These are phyloP conservation scores for Exophiala oligosperma DNA, from an alignment of 2,329 filamentous ascomycete species.

Conservation along the genomic window DNA sequence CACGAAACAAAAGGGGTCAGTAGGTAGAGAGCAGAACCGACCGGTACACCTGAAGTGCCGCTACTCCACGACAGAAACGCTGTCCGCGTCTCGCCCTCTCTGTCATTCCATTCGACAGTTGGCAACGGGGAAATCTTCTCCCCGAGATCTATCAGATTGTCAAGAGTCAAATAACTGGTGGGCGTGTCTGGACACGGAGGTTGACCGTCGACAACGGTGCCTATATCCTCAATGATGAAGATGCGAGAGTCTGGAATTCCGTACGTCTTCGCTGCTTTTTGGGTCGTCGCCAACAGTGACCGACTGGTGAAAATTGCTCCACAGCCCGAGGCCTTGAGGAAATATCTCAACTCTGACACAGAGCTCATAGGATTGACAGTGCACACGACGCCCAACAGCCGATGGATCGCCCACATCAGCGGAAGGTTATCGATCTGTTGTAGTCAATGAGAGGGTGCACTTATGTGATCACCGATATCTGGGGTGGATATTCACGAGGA, in stretches of 20 bases:
- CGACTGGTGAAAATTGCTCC: constrained; percentile 71
- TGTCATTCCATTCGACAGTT: constrained; percentile 40
- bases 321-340: constrained; percentile 67
- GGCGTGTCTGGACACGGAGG: not conserved
- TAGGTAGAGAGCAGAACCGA: too few species aligned
- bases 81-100: constrained; percentile 56
- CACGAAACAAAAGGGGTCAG: too few species aligned
- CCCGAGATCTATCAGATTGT: not conserved
- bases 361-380: constrained; percentile 75
- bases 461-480: too few species aligned
- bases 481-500: too few species aligned
- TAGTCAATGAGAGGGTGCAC: too few species aligned
- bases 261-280: constrained; percentile 63
- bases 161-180: not conserved
- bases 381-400: constrained; percentile 68
- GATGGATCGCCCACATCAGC: constrained; percentile 70
- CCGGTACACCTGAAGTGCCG: constrained; percentile 68
- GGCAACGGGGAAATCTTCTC: constrained; percentile 36
- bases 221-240: constrained; percentile 37
- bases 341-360: constrained; percentile 66
- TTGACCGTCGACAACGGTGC: not conserved
- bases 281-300: constrained; percentile 63
- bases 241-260: constrained; percentile 65
- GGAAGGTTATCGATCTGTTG: constrained; percentile 70
- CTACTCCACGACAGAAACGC: constrained; percentile 79